Evolutionary conservation across 805 yeast species (phyloP).

Genomic region (Metschnikowia shivogae): DNA sequence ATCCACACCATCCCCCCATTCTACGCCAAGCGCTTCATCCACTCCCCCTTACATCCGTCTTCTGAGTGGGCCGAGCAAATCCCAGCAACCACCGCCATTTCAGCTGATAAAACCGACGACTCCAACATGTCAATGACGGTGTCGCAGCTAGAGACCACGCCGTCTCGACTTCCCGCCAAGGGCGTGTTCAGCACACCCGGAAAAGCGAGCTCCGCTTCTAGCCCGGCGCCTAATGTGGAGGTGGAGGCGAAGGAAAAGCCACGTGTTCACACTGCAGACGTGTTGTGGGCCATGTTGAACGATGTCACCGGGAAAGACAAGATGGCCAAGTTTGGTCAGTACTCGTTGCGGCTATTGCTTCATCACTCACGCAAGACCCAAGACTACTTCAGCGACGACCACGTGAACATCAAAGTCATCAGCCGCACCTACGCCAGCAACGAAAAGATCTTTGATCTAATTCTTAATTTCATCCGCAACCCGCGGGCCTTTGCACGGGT

Average conservation of each 20-base stretch:
- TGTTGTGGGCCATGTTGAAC: conserved; percentile 50
- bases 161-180: conserved; percentile 3
- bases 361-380: conserved; percentile 43
- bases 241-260: background rate
- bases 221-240: background rate
- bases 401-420: conserved; percentile 30
- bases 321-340: conserved; percentile 60
- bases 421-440: conserved; percentile 29
- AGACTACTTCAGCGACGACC: conserved; percentile 29
- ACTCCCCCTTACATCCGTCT: conserved; percentile 9
- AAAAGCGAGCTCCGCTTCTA: background rate
- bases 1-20: background rate
- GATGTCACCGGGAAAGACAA: conserved; percentile 68
- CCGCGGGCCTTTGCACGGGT: conserved; percentile 36
- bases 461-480: conserved; percentile 32
- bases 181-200: conserved; percentile 1
- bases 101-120: background rate
- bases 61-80: conserved; percentile 12
- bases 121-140: conserved; percentile 6
- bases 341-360: conserved; percentile 50
- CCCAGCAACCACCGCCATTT: background rate
- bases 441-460: conserved; percentile 29
- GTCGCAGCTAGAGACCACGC: conserved; percentile 8
- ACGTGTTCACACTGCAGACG: conserved; percentile 28
- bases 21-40: conserved; percentile 8